Evolutionary conservation across 2,329 filamentous ascomycete genomes (phyloP), one percentile per base, ranked within the genome.

Genomic region (Dactylella cylindrospora): DNA sequence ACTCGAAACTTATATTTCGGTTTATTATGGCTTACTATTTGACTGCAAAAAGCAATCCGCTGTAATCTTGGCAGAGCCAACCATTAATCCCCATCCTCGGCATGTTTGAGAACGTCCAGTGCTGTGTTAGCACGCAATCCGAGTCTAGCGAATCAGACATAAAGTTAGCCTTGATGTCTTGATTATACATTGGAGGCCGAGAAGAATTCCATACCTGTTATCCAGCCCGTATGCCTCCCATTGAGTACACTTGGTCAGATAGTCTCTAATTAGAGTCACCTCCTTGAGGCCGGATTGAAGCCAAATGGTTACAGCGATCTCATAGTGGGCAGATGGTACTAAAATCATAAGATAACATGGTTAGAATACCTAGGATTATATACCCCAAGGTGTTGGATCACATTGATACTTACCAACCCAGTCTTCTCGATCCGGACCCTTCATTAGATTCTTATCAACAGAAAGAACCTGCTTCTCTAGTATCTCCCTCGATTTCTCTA

Each of bases 301-400:
- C 90, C 91, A 98, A 1, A 84, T 76, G 50, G 88, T 82, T 5
- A 86, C 88, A 0, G 84, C 90, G 76, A 93, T 82, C 73, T 98
- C 93, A 72, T 96, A 96, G 66, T 88, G 79, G 1, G 86, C 89
- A 0, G 84, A 82, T 0, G 91, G 88, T 5, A 80, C 68, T 69
- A 33, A 47, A 52, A 5, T 25, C 20, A 5, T 7, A 25, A 35
- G 7, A 46, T 45, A n/a, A n/a, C n/a, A n/a, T n/a, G n/a, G n/a
- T n/a, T n/a, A n/a, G n/a, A n/a, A n/a, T n/a, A n/a, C n/a, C n/a
- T n/a, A n/a, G n/a, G n/a, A n/a, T n/a, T n/a, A n/a, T n/a, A n/a
- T n/a, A n/a, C n/a, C 41, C 13, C n/a, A 9, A 28, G 20, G 2
- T 15, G 28, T 66, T 33, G n/a, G 4, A 19, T 9, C 5, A 5